Evolutionary conservation across 495 filamentous ascomycete species (phyloP).

Genomic region (Penicillium salamii): DNA sequence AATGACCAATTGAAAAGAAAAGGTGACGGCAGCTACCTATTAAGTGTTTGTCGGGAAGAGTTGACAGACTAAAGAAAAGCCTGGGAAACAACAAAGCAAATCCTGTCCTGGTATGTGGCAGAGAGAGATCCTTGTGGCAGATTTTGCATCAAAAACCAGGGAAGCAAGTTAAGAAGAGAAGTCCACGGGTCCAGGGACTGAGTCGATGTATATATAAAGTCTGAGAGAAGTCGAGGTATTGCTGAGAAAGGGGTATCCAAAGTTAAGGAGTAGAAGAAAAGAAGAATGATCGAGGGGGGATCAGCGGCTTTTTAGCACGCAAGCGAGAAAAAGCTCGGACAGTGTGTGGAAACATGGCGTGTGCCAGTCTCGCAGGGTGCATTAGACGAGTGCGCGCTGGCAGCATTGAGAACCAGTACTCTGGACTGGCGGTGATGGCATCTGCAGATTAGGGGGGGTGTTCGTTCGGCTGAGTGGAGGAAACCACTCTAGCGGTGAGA

Average conservation of each 20-base stretch:
- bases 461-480: conserved; percentile 17
- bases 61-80: conserved; percentile 33
- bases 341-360: conserved; percentile 30
- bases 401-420: conserved; percentile 22
- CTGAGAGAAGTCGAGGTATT: conserved; percentile 5
- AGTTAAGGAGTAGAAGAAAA: conserved; percentile 23
- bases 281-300: conserved; percentile 17
- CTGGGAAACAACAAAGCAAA: conserved; percentile 36
- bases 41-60: conserved; percentile 29
- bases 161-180: conserved; percentile 12
- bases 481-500: conserved; percentile 32
- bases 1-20: conserved; percentile 25
- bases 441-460: conserved; percentile 15
- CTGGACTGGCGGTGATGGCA: conserved; percentile 31
- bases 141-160: conserved; percentile 21
- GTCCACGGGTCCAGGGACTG: conserved; percentile 34
- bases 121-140: conserved; percentile 23
- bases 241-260: conserved; percentile 17
- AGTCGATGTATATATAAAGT: conserved; percentile 7
- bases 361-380: conserved; percentile 32
- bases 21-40: conserved; percentile 47
- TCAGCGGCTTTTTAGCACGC: conserved; percentile 28
- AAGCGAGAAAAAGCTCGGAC: conserved; percentile 9
- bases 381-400: conserved; percentile 27
- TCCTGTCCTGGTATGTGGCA: conserved; percentile 39